Base-by-base conservation (phyloP, 2,329 filamentous ascomycete genomes). In the Neoscytalidium dimidiatum region DNA sequence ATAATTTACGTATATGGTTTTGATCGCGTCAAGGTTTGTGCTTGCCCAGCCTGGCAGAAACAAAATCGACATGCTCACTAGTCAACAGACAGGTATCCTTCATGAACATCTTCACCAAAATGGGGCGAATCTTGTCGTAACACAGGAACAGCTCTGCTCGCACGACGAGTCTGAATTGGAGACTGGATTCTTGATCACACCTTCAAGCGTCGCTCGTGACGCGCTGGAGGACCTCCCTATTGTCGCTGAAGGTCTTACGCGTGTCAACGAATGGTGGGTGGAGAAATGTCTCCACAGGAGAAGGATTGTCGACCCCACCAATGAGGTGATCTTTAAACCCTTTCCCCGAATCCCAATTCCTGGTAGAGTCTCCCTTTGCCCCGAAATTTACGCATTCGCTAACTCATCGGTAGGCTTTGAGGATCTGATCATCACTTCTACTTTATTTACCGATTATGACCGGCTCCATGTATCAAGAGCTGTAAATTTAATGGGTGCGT, bases 211-310 rank as follows among this genome's bases (percentile, higher is more conserved):
- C 28, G 71, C 75, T 51, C 62, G 72, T 62, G 71, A 73, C 33
- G 69, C 77, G 53, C 67, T 80, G 8, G 73, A 75, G 33, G 66
- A 70, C 44, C 69, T 77, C 56, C 73, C 78, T 68, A 71, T 71
- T 56, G 67, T 69, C 23, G 77, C 80, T 67, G 80, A 70, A 58
- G 53, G 64, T 49, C 60, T 75, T 46, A 69, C 62, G 61, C 62
- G 82, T 63, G 88, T 96, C 33, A 98, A 93, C 11, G 93, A 97
- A 73, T 96, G 95, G 84, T 99, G 94, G 85, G 84, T 99, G 61
- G 95, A 99, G 78, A 87, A 88, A 53, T 98, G 94, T 74, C 81
- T 99, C 43, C 88, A 94, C 74, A 86, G 87, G 68, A 95, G 92
- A 76, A 81, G 79, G 28, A 86, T 94, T 70, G 83, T 92, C 52